phyloP scores from a whole-genome alignment of 768 basidiomycete species.

The Stropharia rugosoannulata region DNA sequence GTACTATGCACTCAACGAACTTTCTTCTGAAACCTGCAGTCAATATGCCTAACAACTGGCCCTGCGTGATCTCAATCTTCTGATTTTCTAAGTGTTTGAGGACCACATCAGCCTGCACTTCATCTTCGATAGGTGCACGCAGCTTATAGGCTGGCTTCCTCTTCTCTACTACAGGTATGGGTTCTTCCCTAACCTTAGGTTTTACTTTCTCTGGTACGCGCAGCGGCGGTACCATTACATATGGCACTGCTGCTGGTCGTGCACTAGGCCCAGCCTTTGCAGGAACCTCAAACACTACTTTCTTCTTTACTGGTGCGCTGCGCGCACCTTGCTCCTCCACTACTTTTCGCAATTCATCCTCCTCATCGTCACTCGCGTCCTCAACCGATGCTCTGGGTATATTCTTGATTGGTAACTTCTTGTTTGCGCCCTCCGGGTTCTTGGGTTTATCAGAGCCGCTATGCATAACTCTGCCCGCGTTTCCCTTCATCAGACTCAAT shows the following conservation, averaged over 20 bases:
- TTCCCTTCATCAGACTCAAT: too few relatives aligned
- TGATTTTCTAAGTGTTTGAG: not conserved
- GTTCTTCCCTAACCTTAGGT: not conserved
- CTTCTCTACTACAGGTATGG: not conserved
- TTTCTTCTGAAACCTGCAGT: not conserved
- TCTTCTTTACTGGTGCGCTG: not conserved
- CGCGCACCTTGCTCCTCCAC: too few relatives aligned
- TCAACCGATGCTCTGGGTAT: not conserved
- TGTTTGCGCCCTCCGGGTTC: not conserved
- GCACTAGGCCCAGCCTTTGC: too few relatives aligned
- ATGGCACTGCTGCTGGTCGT: not conserved
- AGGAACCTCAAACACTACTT: not conserved
- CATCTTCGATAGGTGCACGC: not conserved
- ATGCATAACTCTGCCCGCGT: too few relatives aligned
- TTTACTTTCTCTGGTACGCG: not conserved
- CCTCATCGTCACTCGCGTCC: not conserved
- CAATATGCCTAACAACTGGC: not conserved
- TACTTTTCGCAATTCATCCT: not conserved
- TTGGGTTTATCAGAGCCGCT: too few relatives aligned
- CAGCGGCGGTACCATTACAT: not conserved
- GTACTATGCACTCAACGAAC: not conserved
- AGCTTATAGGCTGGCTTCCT: not conserved
- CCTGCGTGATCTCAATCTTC: not conserved
- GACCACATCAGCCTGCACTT: not conserved
- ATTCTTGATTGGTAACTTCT: not conserved